phyloP scores from a whole-genome alignment of 148 eudicot genomes.

The Polygonum maritimum region DNA sequence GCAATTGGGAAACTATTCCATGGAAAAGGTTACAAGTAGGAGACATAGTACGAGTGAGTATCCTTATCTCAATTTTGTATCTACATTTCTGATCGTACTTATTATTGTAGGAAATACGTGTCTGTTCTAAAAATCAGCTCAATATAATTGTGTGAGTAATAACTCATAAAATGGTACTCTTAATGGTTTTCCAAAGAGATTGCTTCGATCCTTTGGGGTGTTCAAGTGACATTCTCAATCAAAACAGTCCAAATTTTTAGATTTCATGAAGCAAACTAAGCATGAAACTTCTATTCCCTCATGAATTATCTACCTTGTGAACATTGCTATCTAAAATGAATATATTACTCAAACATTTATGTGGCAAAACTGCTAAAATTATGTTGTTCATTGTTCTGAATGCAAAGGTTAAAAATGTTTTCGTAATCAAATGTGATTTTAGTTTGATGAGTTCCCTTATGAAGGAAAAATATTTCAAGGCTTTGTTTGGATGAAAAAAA shows the following conservation, averaged over 20 bases:
- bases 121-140: not conserved
- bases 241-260: not conserved
- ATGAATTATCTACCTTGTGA: not conserved
- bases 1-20: constrained; percentile 53
- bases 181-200: not conserved
- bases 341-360: not conserved
- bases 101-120: not conserved
- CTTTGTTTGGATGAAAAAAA: not conserved
- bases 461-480: not conserved
- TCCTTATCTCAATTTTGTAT: not conserved
- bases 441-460: not conserved
- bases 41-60: constrained; percentile 82
- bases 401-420: not conserved
- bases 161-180: not conserved
- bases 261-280: not conserved
- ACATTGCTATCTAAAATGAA: not conserved
- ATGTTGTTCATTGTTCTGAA: not conserved
- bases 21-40: constrained; percentile 96
- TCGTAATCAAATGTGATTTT: not conserved
- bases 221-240: not conserved
- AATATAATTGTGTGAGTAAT: not conserved
- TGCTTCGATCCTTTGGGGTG: not conserved
- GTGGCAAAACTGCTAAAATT: not conserved
- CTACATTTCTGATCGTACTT: not conserved
- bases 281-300: not conserved